Evolutionary conservation across 2,329 filamentous ascomycete species (phyloP), one percentile per base, ranked within the genome.

Genomic region (Lomentospora prolificans): DNA sequence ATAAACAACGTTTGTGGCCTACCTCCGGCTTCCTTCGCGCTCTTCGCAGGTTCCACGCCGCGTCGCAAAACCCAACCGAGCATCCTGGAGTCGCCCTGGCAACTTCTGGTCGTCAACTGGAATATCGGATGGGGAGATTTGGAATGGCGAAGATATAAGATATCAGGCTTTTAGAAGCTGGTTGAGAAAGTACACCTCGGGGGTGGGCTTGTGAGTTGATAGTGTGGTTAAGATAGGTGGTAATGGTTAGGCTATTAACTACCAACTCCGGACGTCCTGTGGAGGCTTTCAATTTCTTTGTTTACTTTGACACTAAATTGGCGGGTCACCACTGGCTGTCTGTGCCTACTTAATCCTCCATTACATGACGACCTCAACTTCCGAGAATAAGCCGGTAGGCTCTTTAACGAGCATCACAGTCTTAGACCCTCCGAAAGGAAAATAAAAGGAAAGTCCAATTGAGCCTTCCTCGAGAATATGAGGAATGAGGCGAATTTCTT

Each of bases 21-120:
- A 55, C 53, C 53, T 55, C 51, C 51, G 14, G 12, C 41, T 22
- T 50, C 53, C 19, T 39, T 36, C 6, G 19, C 46, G 30, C 72
- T 71, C 50, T 68, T 70, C 57, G 70, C 71, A 60, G 64, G 66
- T 48, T 72, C 70, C 57, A 73, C 64, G 41, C 71, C 69, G 64
- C 70, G 74, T 64, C 74, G 78, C 62, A 83, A 67, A 69, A 81
- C 79, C 80, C 80, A 84, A 60, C 79, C 79, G 58, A 84, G 72
- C 80, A 84, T 83, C 22, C 25, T n/a, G n/a, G n/a, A n/a, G n/a
- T n/a, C n/a, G n/a, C n/a, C n/a, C n/a, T n/a, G n/a, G n/a, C n/a
- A n/a, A n/a, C n/a, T n/a, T n/a, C n/a, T n/a, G n/a, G n/a, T n/a
- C n/a, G n/a, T n/a, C n/a, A 14, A 48, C 24, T 48, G 6, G 12